These are phyloP conservation scores for Fraxinus cuspidata DNA, from an alignment of 257 asterid genomes.

Conservation along the genomic window DNA sequence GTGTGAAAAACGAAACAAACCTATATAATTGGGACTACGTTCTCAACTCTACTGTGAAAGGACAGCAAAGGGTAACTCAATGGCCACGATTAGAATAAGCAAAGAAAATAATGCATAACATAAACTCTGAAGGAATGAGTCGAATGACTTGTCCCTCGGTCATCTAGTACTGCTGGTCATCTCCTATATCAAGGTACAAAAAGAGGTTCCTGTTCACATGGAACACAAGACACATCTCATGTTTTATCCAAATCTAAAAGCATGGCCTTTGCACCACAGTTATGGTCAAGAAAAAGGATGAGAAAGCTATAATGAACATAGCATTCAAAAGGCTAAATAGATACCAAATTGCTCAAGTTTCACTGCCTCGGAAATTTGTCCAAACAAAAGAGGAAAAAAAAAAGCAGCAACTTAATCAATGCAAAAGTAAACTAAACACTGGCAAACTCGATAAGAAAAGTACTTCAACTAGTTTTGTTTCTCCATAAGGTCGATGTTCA, in stretches of 20 bases:
- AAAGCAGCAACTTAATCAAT: background rate
- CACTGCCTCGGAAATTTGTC: background rate
- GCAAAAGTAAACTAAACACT: background rate
- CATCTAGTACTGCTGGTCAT: no score
- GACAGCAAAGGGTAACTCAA: no score
- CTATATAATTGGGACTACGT: no score
- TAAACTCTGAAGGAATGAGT: no score
- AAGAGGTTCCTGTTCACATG: background rate
- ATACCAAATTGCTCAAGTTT: conserved; percentile 9
- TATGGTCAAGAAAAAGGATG: background rate
- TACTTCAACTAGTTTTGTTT: background rate
- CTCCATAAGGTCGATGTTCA: background rate
- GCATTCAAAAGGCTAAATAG: background rate
- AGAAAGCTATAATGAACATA: background rate
- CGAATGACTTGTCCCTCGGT: no score
- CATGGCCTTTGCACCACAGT: background rate
- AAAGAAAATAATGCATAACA: no score
- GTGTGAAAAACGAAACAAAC: no score
- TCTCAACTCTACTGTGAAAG: no score
- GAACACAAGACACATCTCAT: no score
- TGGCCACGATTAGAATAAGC: no score
- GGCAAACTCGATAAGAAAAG: background rate
- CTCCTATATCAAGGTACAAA: background rate
- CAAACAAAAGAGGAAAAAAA: background rate
- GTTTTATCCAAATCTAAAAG: background rate